Conservation (phyloP, 83 land plant genomes). For the Picea abies region DNA sequence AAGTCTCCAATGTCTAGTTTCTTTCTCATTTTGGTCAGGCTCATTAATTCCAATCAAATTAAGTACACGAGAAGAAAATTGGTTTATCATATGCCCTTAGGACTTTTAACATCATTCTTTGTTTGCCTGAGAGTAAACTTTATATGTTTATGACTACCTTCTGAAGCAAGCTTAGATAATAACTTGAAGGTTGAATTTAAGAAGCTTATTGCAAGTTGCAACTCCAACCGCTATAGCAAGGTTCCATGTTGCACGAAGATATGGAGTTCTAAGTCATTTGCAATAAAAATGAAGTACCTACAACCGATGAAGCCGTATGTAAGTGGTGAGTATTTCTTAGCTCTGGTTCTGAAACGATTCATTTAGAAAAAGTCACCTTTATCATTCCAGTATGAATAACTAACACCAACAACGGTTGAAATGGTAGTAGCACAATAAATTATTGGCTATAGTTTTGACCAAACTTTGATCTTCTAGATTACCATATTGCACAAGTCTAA, state of each 20-base stretch:
- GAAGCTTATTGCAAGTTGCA: conserved; percentile 83
- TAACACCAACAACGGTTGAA: conserved; percentile 86
- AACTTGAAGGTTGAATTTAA: conserved; percentile 23
- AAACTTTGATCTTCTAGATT: conserved; percentile 31
- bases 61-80: too few relatives aligned
- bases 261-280: conserved; percentile 90
- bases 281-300: conserved; percentile 76
- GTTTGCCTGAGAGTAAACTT: conserved; percentile 58
- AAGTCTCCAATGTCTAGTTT: too few relatives aligned
- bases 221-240: conserved; percentile 93
- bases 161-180: not conserved
- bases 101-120: too few relatives aligned
- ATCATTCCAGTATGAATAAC: conserved; percentile 84
- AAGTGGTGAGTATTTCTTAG: conserved; percentile 62
- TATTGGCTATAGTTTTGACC: conserved; percentile 76
- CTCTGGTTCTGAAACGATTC: conserved; percentile 59
- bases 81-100: too few relatives aligned
- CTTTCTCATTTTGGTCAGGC: too few relatives aligned
- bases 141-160: not conserved
- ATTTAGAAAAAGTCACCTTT: conserved; percentile 80
- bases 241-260: conserved; percentile 95
- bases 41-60: too few relatives aligned
- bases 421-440: conserved; percentile 72
- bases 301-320: conserved; percentile 75
- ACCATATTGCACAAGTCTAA: conserved; percentile 46